phyloP scores from a whole-genome alignment of 108 stramenopile genomes.

The Fistulifera pelliculosa region DNA sequence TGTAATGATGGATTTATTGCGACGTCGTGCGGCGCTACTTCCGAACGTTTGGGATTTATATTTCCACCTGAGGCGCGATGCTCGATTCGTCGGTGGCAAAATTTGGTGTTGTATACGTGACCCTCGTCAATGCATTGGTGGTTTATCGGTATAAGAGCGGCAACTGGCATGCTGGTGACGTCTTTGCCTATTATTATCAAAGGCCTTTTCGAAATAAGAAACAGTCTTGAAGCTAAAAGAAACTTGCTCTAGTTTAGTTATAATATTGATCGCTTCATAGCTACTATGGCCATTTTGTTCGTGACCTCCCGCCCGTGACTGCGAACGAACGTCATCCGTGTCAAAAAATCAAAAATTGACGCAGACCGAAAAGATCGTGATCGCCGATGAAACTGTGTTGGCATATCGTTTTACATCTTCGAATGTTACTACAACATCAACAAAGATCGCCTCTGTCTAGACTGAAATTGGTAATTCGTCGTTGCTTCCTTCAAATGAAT shows the following conservation, averaged over 20 bases:
- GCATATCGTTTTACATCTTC: too few species aligned
- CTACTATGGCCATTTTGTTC: too few species aligned
- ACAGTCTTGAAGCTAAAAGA: neutral
- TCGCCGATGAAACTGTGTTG: too few species aligned
- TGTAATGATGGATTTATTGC: constrained; percentile 60
- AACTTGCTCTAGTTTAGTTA: neutral
- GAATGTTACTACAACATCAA: too few species aligned
- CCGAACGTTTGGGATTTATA: constrained; percentile 32
- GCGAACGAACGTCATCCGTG: too few species aligned
- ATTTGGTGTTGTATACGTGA: constrained; percentile 61
- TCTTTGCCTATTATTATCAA: constrained; percentile 5
- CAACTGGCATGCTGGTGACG: neutral
- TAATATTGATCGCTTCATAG: constrained; percentile 18
- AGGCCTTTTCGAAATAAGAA: neutral
- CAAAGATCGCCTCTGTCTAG: too few species aligned
- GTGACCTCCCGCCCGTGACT: too few species aligned
- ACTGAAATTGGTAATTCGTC: too few species aligned
- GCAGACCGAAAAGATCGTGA: too few species aligned
- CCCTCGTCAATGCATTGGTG: constrained; percentile 49
- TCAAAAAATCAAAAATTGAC: too few species aligned
- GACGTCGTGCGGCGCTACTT: constrained; percentile 33
- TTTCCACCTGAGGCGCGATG: constrained; percentile 40
- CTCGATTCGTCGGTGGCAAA: constrained; percentile 81
- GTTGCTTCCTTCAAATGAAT: too few species aligned
- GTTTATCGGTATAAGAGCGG: constrained; percentile 44